phyloP scores from a whole-genome alignment of 1,284 basidiomycete genomes.

The Hymenochaete sp. region DNA sequence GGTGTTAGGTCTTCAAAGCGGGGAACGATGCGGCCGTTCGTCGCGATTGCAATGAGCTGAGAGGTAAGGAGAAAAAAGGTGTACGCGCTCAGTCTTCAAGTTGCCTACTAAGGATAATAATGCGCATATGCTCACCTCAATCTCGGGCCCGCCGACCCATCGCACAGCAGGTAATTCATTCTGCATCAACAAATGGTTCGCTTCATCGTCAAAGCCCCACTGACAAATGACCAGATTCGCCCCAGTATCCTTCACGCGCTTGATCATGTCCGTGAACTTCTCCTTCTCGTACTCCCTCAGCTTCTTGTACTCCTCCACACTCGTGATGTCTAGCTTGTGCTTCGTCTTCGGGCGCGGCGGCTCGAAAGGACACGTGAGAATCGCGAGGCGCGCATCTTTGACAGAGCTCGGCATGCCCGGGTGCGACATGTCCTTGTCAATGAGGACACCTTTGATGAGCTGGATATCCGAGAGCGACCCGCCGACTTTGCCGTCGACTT shows the following conservation, averaged over 20 bases:
- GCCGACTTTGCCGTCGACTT: conserved; percentile 98
- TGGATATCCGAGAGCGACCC: conserved; percentile 92
- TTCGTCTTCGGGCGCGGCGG: conserved; percentile 99
- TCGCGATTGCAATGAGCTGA: conserved; percentile 95
- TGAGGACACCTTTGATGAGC: conserved; percentile 90
- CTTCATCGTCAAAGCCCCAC: conserved; percentile 99
- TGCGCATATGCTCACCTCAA: conserved; percentile 57
- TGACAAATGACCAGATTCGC: conserved; percentile 99
- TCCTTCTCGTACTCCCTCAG: conserved; percentile 91
- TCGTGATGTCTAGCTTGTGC: conserved; percentile 97
- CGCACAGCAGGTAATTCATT: conserved; percentile 96
- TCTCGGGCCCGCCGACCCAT: conserved; percentile 99
- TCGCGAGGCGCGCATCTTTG: conserved; percentile 87
- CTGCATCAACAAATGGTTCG: conserved; percentile 96
- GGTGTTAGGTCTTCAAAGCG: conserved; percentile 92
- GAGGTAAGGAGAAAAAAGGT: conserved; percentile 3
- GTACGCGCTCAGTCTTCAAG: conserved; percentile 9
- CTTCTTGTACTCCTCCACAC: conserved; percentile 97
- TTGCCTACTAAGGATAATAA: not conserved
- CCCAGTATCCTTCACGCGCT: conserved; percentile 93
- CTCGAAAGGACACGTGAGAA: conserved; percentile 98
- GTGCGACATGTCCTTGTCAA: conserved; percentile 99
- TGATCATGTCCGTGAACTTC: conserved; percentile 97
- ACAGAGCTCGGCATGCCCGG: conserved; percentile 93
- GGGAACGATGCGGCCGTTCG: conserved; percentile 95